phyloP scores from a whole-genome alignment of 768 basidiomycete species.

The Tricholoma furcatifolium region DNA sequence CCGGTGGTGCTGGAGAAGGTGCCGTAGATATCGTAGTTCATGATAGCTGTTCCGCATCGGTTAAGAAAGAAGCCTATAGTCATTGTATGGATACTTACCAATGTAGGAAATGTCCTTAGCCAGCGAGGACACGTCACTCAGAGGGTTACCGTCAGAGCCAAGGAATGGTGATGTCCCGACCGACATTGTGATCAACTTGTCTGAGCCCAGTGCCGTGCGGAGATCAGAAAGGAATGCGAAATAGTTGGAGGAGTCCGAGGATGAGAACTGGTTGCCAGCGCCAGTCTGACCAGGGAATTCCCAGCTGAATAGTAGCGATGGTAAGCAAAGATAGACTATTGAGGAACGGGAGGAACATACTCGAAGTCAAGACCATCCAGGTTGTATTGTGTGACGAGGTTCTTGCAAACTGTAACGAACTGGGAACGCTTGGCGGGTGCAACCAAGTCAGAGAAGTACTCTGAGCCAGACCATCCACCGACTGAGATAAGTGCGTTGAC shows the following conservation, averaged over 20 bases:
- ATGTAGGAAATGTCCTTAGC: slow-evolving; percentile 58
- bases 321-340: too few relatives aligned
- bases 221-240: slow-evolving; percentile 73
- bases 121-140: slow-evolving; percentile 70
- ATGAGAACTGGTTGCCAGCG: slow-evolving; percentile 55
- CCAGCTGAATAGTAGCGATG: slow-evolving; percentile 45
- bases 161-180: slow-evolving; percentile 40
- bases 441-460: slow-evolving; percentile 61
- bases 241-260: slow-evolving; percentile 73
- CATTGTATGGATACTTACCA: slow-evolving; percentile 21
- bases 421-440: slow-evolving; percentile 57
- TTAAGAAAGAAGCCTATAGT: background rate
- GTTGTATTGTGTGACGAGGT: slow-evolving; percentile 45
- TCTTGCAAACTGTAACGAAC: slow-evolving; percentile 56
- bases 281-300: slow-evolving; percentile 76
- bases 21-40: slow-evolving; percentile 61
- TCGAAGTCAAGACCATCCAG: slow-evolving; percentile 62
- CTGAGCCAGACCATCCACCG: slow-evolving; percentile 73
- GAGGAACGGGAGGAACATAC: slow-evolving; percentile 24
- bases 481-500: slow-evolving; percentile 59
- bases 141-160: slow-evolving; percentile 54
- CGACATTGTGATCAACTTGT: slow-evolving; percentile 52
- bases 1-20: slow-evolving; percentile 49
- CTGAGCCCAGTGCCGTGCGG: slow-evolving; percentile 43
- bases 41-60: slow-evolving; percentile 39